These are phyloP conservation scores for Selaginella moellendorffii DNA, from an alignment of 75 land plant genomes.

Conservation along the genomic window DNA sequence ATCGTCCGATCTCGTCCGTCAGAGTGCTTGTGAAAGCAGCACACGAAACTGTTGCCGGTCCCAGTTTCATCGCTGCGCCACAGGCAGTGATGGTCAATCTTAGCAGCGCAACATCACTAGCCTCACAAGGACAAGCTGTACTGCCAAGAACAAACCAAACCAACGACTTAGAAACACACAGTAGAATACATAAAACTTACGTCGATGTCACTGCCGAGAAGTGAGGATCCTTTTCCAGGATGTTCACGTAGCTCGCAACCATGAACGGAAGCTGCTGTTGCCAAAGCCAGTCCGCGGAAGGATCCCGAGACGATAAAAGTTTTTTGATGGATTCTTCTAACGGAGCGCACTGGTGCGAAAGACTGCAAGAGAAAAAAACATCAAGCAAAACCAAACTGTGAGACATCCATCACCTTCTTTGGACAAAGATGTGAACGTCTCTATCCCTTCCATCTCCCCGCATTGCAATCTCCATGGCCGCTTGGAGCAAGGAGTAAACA, in stretches of 20 bases:
- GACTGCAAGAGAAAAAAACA: constrained; percentile 32
- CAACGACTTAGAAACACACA: no score
- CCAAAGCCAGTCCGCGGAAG: constrained; percentile 82
- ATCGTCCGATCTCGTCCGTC: constrained; percentile 56
- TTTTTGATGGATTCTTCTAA: constrained; percentile 58
- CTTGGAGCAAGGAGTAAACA: constrained; percentile 68
- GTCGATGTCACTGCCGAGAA: constrained; percentile 48
- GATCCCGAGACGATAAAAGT: constrained; percentile 54
- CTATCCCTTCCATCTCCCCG: constrained; percentile 67
- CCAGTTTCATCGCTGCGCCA: constrained; percentile 73
- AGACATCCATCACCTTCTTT: constrained; percentile 50
- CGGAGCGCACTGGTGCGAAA: constrained; percentile 43
- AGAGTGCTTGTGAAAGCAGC: constrained; percentile 45
- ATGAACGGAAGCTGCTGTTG: constrained; percentile 50
- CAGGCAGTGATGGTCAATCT: constrained; percentile 61
- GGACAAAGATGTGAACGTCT: constrained; percentile 62
- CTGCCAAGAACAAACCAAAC: no score
- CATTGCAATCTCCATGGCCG: constrained; percentile 71
- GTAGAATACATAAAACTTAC: no score
- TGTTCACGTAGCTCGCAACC: constrained; percentile 50
- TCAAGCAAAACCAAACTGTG: not conserved
- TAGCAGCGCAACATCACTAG: constrained; percentile 61
- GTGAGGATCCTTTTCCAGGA: constrained; percentile 55
- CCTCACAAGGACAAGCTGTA: constrained; percentile 28
- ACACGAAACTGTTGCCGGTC: constrained; percentile 78